Conservation (phyloP, 2,329 filamentous ascomycete species). For the Aspergillus ibericus region DNA sequence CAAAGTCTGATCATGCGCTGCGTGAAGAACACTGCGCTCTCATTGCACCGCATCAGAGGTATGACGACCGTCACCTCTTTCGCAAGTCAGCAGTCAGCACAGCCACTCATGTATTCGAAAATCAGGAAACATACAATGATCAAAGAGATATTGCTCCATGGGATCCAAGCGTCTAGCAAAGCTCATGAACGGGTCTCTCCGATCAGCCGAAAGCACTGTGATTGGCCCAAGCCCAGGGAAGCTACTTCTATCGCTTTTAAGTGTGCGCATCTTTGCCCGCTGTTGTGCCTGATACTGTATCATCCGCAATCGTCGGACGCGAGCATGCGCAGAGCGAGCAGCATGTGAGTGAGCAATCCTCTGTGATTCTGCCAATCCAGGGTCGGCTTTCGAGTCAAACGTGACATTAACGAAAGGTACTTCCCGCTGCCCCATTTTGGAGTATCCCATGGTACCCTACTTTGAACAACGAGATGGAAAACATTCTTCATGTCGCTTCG, state of each 20-base stretch:
- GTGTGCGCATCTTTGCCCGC: not conserved
- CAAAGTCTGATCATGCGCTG: slow-evolving; percentile 5
- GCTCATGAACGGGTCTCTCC: slow-evolving; percentile 20
- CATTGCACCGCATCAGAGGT: slow-evolving; percentile 11
- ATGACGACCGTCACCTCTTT: slow-evolving; percentile 3
- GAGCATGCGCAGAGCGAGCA: slow-evolving; percentile 20
- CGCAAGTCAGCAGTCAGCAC: not conserved
- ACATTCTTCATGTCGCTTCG: not conserved
- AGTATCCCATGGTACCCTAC: not conserved
- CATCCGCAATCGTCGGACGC: slow-evolving; percentile 17
- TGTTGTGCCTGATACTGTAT: slow-evolving; percentile 22
- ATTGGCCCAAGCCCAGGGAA: not conserved
- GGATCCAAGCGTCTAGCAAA: slow-evolving; percentile 13
- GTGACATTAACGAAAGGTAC: slow-evolving; percentile 2
- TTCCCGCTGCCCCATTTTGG: not conserved
- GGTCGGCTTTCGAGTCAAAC: not conserved
- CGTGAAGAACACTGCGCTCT: not conserved
- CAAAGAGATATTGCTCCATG: slow-evolving; percentile 18
- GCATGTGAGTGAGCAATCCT: slow-evolving; percentile 20
- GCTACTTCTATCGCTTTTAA: not conserved
- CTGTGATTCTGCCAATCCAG: not conserved
- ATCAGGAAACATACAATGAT: slow-evolving; percentile 19
- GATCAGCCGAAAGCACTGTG: not conserved
- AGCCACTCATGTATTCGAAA: not conserved
- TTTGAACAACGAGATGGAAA: not conserved